These are phyloP conservation scores for Citrus sinensis DNA, from an alignment of 345 rosid species.

Conservation along the genomic window DVS_A1.0 CM039162.1:1217501-1218000, in stretches of 20 bases:
- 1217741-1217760: conserved; percentile 85
- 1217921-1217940: conserved; percentile 97
- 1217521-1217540: conserved; percentile 89
- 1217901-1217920: conserved; percentile 83
- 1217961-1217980: conserved; percentile 61
- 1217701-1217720: conserved; percentile 69
- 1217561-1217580: conserved; percentile 92
- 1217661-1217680: conserved; percentile 11
- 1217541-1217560: conserved; percentile 83
- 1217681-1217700: not conserved
- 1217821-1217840: not conserved
- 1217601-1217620: conserved; percentile 64
- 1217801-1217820: conserved; percentile 35
- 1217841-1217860: not conserved
- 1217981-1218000: conserved; percentile 48
- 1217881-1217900: conserved; percentile 69
- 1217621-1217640: conserved; percentile 18
- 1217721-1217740: conserved; percentile 86
- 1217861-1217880: conserved; percentile 5
- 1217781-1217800: conserved; percentile 80
- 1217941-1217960: conserved; percentile 77
- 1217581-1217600: conserved; percentile 75
- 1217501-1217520: conserved; percentile 91
- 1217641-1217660: conserved; percentile 3
- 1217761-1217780: conserved; percentile 70